These are phyloP conservation scores for Rhytidiadelphus loreus DNA, from an alignment of 225 moss, liverwort and hornwort genomes.

Conservation along the genomic window DNA sequence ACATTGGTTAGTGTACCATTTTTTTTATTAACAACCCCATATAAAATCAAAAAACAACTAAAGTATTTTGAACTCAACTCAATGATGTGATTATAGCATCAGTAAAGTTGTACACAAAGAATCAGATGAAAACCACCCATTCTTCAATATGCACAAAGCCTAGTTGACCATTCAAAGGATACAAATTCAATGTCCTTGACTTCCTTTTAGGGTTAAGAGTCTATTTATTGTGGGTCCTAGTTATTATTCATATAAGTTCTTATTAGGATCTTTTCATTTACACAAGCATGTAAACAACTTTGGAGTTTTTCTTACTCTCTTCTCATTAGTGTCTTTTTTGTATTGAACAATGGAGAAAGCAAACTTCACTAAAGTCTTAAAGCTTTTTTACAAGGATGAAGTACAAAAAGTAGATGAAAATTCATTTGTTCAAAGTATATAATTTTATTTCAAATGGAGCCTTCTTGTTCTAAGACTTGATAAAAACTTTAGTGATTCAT, in stretches of 20 bases:
- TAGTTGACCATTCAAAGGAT: accelerated
- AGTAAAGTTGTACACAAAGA: background rate
- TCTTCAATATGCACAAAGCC: background rate
- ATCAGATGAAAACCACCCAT: background rate
- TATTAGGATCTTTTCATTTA: background rate
- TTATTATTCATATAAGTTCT: background rate
- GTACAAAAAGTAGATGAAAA: background rate
- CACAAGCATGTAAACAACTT: background rate
- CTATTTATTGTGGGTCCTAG: background rate
- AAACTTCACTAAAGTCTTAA: background rate
- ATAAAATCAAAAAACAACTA: background rate
- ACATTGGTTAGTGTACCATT: too few relatives aligned
- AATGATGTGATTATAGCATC: background rate
- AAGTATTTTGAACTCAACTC: background rate
- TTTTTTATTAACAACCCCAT: too few relatives aligned
- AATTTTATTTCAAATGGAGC: accelerated
- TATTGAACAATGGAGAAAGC: background rate
- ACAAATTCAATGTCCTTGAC: background rate
- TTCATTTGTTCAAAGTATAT: background rate
- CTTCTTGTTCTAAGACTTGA: background rate
- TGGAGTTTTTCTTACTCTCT: background rate
- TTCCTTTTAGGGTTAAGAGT: accelerated
- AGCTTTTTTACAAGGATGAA: background rate
- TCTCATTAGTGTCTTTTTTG: background rate
- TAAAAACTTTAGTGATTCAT: background rate